These are phyloP conservation scores for Gynochthodes officinalis DNA, from an alignment of 257 asterid genomes.

Conservation along the genomic window DNA sequence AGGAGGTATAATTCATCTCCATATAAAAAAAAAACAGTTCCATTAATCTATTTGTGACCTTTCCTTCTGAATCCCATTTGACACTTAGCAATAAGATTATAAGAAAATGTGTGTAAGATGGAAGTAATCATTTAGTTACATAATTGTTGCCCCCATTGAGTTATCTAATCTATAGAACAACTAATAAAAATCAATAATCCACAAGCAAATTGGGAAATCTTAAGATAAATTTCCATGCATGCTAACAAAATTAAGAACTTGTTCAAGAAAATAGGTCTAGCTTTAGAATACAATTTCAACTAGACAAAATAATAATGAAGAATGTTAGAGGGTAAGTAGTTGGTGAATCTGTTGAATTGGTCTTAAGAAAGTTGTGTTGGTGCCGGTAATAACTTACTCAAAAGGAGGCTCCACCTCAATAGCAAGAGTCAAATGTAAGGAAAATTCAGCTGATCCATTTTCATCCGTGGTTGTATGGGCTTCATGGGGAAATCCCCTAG, in stretches of 20 bases:
- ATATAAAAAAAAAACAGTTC: neutral
- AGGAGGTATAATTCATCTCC: neutral
- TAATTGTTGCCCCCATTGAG: neutral
- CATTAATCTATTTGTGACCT: no score
- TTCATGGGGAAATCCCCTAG: constrained; percentile 79
- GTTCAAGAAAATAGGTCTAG: neutral
- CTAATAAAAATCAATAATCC: neutral
- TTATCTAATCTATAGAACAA: neutral
- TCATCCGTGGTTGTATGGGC: constrained; percentile 46
- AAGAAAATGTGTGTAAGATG: neutral
- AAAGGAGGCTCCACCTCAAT: constrained; percentile 86
- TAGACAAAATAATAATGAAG: neutral
- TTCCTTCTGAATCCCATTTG: neutral
- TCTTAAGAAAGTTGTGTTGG: neutral
- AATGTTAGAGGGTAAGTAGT: neutral
- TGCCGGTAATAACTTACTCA: constrained; percentile 50
- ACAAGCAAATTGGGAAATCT: neutral
- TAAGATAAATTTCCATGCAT: neutral
- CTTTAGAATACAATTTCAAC: neutral
- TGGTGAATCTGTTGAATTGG: neutral
- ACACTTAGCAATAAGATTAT: neutral
- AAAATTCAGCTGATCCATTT: constrained; percentile 38
- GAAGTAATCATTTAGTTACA: neutral
- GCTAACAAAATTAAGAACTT: neutral
- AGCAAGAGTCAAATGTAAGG: constrained; percentile 80